Conservation (phyloP, 163 green algal genomes). For the Volvox carteri region DNA sequence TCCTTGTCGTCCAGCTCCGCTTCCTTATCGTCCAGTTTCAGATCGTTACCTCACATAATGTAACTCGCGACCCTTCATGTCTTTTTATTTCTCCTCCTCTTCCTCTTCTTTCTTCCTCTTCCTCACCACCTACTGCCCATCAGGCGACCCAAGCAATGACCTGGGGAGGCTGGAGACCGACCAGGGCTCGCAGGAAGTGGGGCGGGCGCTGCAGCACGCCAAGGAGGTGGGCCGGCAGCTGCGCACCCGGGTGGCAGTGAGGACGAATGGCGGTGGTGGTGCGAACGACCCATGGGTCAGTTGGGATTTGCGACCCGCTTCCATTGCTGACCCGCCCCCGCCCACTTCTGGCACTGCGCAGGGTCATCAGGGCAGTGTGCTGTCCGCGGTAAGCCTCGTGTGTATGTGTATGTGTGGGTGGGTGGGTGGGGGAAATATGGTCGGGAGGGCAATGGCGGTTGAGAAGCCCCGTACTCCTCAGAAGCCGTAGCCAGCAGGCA, state of each 20-base stretch:
- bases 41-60: too few species aligned
- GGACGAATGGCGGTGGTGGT: too few species aligned
- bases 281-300: neutral
- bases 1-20: too few species aligned
- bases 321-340: neutral
- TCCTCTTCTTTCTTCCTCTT: too few species aligned
- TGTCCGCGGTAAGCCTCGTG: neutral
- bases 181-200: neutral
- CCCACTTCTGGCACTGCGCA: neutral
- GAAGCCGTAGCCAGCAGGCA: too few species aligned
- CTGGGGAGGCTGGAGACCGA: constrained; percentile 31
- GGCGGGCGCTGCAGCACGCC: neutral
- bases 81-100: too few species aligned
- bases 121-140: neutral
- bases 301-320: neutral
- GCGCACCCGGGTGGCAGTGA: neutral
- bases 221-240: neutral
- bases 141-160: constrained; percentile 46
- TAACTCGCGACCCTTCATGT: too few species aligned
- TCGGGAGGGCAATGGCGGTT: too few species aligned
- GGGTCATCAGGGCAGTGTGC: neutral
- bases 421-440: too few species aligned
- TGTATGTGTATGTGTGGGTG: too few species aligned
- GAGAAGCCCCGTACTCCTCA: too few species aligned
- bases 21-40: too few species aligned